Evolutionary conservation across 768 basidiomycete species (phyloP), one percentile per base, ranked within the genome.

Genomic region (Glaciozyma martinii): DNA sequence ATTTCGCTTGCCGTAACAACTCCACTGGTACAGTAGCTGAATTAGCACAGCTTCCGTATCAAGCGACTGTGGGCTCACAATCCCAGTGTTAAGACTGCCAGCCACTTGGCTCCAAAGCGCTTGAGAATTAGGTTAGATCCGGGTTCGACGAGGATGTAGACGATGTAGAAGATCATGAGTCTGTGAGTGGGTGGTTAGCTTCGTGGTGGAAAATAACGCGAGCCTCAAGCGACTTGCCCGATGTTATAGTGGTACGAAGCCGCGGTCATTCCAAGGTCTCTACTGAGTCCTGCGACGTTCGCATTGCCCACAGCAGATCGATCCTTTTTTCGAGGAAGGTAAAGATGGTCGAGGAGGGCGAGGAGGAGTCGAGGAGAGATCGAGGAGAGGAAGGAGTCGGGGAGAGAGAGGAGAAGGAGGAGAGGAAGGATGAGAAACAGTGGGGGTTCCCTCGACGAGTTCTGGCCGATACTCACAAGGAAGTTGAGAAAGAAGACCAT

Each of bases 401-500:
- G 25, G 56, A 16, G 23, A 29, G 29, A 42, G 13, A 33, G 3
- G 57, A 3, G 33, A 9, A 29, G 5, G 21, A 23, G 29, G 43
- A 32, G n/a, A 25, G 23, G 3, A n/a, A 10, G 3, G 21, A 3
- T 19, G 27, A 3, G n/a, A 21, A 37, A 15, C 49, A 58, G 25
- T n/a, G n/a, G n/a, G n/a, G n/a, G n/a, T n/a, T n/a, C n/a, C n/a
- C n/a, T n/a, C n/a, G n/a, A n/a, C n/a, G n/a, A n/a, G n/a, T n/a
- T n/a, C n/a, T n/a, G n/a, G n/a, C n/a, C n/a, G n/a, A n/a, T 65
- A 49, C 47, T 19, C 32, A 19, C 68, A 19, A 70, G 63, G 40
- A 70, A 70, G 59, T 70, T 70, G 50, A 70, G 60, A 10, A 70
- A 62, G 62, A 70, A 70, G 60, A 70, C 62, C 15, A 69, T 33